Evolutionary conservation across 495 filamentous ascomycete genomes (phyloP).

Genomic region (Emericellopsis terricola): DNA sequence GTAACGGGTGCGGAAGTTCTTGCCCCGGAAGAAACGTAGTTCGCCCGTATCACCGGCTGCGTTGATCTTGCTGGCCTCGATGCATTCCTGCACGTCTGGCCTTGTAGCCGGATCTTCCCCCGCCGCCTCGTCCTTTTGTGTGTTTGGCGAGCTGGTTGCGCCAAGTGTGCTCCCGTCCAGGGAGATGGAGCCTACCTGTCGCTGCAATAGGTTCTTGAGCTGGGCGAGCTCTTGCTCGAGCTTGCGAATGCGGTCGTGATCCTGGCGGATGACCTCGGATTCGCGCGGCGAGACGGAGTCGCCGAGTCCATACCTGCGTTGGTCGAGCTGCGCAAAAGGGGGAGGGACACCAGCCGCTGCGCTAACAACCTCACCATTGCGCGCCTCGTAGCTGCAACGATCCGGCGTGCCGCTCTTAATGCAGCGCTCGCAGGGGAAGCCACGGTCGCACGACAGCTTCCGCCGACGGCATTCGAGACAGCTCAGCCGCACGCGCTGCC

Average conservation of each 20-base stretch:
- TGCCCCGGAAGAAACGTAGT: constrained; percentile 17
- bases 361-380: constrained; percentile 20
- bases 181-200: constrained; percentile 8
- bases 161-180: constrained; percentile 15
- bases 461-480: constrained; percentile 31
- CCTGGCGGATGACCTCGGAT: constrained; percentile 11
- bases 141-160: constrained; percentile 10
- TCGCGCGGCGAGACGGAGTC: constrained; percentile 5
- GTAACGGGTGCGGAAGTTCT: constrained; percentile 28
- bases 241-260: constrained; percentile 26
- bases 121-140: constrained; percentile 11
- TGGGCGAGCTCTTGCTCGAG: constrained; percentile 31
- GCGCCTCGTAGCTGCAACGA: constrained; percentile 28
- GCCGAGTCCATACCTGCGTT: constrained; percentile 14
- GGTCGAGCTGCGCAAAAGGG: constrained; percentile 14
- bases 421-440: constrained; percentile 31
- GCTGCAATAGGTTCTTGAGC: constrained; percentile 20
- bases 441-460: constrained; percentile 32
- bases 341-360: constrained; percentile 17
- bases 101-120: constrained; percentile 7
- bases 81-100: constrained; percentile 2
- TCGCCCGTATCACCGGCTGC: constrained; percentile 18
- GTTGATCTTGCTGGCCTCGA: constrained; percentile 16
- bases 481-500: constrained; percentile 28
- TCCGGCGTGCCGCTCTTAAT: constrained; percentile 31